Base-by-base conservation (phyloP, 140 eudicot species). In the Cichorium intybus region DNA sequence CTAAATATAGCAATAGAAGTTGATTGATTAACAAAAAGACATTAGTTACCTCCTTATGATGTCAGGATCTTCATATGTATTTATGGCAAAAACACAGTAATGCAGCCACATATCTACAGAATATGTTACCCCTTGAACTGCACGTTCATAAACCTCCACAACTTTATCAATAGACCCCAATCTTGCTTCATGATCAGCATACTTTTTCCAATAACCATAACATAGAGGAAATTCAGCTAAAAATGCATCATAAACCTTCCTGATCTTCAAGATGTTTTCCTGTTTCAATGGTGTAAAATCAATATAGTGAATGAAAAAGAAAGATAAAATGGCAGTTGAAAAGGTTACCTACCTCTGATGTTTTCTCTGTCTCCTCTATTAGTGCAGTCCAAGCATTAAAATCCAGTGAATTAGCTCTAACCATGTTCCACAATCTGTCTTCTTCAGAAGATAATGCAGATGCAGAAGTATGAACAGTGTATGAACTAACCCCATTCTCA, bases 41-140 rank as follows among this genome's bases (percentile, higher is more conserved):
- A 28, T 16, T 21, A 37, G 60, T 73, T 81, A 92, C 99, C 99
- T 81, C 82, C 95, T 59, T 59, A 92, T 57, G 41, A 83, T 85
- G 26, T 88, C 99, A 20, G 93, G 93, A 60, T 92, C 99, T 52
- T 87, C 95, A 62, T 85, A 92, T 3, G 93, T 83, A 74, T 61
- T 71, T 33, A 93, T 85, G 43, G 96, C 83, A 68, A 92, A 92
- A 24, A 74, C 87, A 80, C 96, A 88, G 52, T 88, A 92, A 56
- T 92, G 96, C 89, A 93, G 66, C 99, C 99, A 93, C 81, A 93
- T 93, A 69, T 93, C 99, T 21, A 93, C 99, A 28, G 99, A 93
- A 62, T 93, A 93, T 33, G 99, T 93, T 69, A 93, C 99, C 63
- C 99, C 99, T 73, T 88, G 88, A 33, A 88, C 89, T 18, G 99